Percentiles rank a stretch among this genome's conserved stretches.
phyloP scores from a whole-genome alignment of 2,329 filamentous ascomycete genomes.

The Alternaria sp. region DNA sequence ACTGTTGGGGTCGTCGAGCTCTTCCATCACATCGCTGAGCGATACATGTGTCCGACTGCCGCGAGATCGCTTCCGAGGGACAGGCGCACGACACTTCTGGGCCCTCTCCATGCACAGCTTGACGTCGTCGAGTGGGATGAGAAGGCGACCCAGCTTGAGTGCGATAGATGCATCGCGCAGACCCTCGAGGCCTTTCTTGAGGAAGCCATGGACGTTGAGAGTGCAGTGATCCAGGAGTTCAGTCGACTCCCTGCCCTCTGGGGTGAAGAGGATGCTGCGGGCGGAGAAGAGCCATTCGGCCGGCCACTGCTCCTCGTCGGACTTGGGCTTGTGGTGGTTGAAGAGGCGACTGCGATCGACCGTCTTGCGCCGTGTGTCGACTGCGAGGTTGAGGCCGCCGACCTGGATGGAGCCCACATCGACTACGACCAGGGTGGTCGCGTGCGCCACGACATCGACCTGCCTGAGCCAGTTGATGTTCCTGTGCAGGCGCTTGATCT shows the following conservation, averaged over 20 bases:
- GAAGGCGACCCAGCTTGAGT: slow-evolving; percentile 87
- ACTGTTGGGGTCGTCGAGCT: slow-evolving; percentile 72
- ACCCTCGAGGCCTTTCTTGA: slow-evolving; percentile 85
- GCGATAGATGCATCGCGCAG: slow-evolving; percentile 89
- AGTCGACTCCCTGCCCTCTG: slow-evolving; percentile 81
- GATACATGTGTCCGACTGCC: slow-evolving; percentile 62
- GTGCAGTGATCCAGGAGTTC: slow-evolving; percentile 88
- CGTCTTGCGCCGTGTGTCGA: slow-evolving; percentile 90
- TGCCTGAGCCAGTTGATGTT: slow-evolving; percentile 88
- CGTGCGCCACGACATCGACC: slow-evolving; percentile 85
- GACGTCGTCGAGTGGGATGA: slow-evolving; percentile 89
- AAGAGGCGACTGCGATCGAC: slow-evolving; percentile 90
- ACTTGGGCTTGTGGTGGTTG: slow-evolving; percentile 63
- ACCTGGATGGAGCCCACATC: slow-evolving; percentile 86
- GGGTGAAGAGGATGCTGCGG: slow-evolving; percentile 86
- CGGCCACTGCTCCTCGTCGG: slow-evolving; percentile 68
- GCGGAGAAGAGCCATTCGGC: slow-evolving; percentile 94
- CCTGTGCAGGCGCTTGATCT: slow-evolving; percentile 82
- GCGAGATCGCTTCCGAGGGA: slow-evolving; percentile 23
- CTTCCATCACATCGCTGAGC: slow-evolving; percentile 75
- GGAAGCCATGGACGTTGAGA: slow-evolving; percentile 87
- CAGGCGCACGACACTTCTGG: slow-evolving; percentile 51
- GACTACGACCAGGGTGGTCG: slow-evolving; percentile 76
- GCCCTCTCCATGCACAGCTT: slow-evolving; percentile 66
- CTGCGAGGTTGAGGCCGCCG: slow-evolving; percentile 81